phyloP scores from a whole-genome alignment of 129 eudicot genomes.

The Helianthus tuberosus region DNA sequence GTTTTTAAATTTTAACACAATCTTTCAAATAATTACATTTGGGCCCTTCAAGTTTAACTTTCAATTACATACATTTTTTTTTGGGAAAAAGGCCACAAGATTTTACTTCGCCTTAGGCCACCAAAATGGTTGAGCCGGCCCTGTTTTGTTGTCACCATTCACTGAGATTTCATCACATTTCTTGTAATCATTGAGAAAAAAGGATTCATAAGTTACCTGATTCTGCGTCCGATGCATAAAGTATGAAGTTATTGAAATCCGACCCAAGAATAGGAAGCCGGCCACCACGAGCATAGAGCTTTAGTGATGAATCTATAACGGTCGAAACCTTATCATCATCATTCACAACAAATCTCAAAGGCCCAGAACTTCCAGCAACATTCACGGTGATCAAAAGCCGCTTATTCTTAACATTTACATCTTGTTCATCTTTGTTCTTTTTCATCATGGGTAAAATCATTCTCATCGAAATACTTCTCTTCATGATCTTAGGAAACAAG shows the following conservation, averaged over 20 bases:
- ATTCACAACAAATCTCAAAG: constrained; percentile 53
- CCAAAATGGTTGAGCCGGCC: no score
- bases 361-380: constrained; percentile 62
- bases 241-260: constrained; percentile 38
- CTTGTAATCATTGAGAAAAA: background rate
- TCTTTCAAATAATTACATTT: no score
- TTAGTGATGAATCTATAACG: constrained; percentile 49
- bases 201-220: constrained; percentile 25
- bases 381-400: constrained; percentile 56
- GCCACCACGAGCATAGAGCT: constrained; percentile 53
- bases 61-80: no score
- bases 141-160: background rate
- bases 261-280: constrained; percentile 62
- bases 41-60: no score
- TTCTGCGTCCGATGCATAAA: constrained; percentile 46
- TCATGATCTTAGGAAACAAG: constrained; percentile 15
- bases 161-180: background rate
- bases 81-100: no score
- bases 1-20: no score
- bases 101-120: no score
- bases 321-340: constrained; percentile 39
- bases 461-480: constrained; percentile 16
- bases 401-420: background rate
- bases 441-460: constrained; percentile 9
- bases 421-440: background rate